Base-by-base conservation (phyloP, 495 filamentous ascomycete genomes). In the Tuber brumale region DNA sequence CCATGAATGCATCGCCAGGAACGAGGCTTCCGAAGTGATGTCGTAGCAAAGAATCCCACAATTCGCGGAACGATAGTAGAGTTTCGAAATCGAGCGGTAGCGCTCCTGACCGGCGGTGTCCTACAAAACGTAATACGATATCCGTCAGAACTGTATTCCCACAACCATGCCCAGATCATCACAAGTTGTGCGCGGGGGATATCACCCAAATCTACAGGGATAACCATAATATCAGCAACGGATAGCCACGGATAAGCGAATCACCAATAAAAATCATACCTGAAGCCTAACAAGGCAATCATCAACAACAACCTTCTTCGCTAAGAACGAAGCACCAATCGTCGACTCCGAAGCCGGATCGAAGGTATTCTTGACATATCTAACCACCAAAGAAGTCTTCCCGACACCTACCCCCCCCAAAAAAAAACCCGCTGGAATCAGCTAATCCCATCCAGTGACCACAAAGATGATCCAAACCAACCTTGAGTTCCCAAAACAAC, bases 51-150 rank as follows among this genome's bases (percentile, higher is more conserved):
- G 89, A 74, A 99, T 91, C 78, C 92, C 95, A 39, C 95, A 95
- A 83, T 97, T 94, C 57, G 95, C 95, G 82, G 93, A 94, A 81
- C 94, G 90, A 85, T 99, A 99, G 85, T 99, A 99, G 45, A 97
- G 89, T 42, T 93, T 90, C 21, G 93, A 95, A 76, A 99, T 97
- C 42, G 90, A 92, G 75, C 95, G 91, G 84, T 97, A 99, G 19
- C 95, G 90, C 86, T 99, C 95, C 81, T 97, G 95, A 69, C 95
- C 95, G 70, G 95, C 95, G 77, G 82, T 83, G 72, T 83, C 82
- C 57, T 66, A 16, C 27, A 16, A 66, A 66, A 66, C 3, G 57
- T 31, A 31, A 66, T 31, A 5, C 27, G 57, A 31, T 66, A 66
- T 18, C 27, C 57, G 57, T 66, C 57, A 66, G 57, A 66, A 31